Percentiles rank a stretch among this genome's conserved stretches.
phyloP scores from a whole-genome alignment of 2,329 filamentous ascomycete genomes.

The Clarireedia paspali region DNA sequence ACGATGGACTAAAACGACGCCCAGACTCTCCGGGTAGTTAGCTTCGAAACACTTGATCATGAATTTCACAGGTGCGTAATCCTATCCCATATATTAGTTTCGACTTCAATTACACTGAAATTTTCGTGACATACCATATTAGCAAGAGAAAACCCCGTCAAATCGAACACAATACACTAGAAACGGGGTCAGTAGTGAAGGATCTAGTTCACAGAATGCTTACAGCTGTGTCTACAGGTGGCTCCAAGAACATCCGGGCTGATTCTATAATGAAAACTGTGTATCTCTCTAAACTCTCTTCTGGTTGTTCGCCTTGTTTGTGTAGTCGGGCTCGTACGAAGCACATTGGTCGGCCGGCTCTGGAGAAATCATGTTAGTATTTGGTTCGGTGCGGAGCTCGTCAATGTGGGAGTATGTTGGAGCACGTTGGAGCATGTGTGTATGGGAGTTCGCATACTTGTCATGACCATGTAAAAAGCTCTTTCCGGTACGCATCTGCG shows the following conservation, averaged over 20 bases:
- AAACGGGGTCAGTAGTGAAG: neutral
- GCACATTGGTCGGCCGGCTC: conserved; percentile 73
- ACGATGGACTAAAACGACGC: conserved; percentile 87
- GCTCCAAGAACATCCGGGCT: conserved; percentile 70
- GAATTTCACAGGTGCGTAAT: conserved; percentile 94
- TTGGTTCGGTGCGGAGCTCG: neutral
- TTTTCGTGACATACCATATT: conserved; percentile 66
- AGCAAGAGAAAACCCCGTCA: conserved; percentile 86
- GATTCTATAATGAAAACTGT: conserved; percentile 95
- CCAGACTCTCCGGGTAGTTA: conserved; percentile 92
- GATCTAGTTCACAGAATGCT: conserved; percentile 32
- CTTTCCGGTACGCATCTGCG: conserved; percentile 83
- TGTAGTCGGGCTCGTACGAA: conserved; percentile 79
- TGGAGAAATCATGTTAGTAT: neutral
- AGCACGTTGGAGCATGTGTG: too few species aligned
- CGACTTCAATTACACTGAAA: neutral
- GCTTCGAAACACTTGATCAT: conserved; percentile 99
- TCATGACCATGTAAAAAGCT: conserved; percentile 86
- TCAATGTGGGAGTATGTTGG: too few species aligned
- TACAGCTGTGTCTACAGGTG: conserved; percentile 86
- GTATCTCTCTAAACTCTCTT: conserved; percentile 75
- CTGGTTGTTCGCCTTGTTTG: conserved; percentile 71
- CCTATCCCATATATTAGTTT: conserved; percentile 38
- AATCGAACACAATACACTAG: conserved; percentile 88
- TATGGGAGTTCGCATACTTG: conserved; percentile 36